These are phyloP conservation scores for Phyllostachys edulis DNA, from an alignment of 176 grass and related monocot genomes.

Conservation along the genomic window DNA sequence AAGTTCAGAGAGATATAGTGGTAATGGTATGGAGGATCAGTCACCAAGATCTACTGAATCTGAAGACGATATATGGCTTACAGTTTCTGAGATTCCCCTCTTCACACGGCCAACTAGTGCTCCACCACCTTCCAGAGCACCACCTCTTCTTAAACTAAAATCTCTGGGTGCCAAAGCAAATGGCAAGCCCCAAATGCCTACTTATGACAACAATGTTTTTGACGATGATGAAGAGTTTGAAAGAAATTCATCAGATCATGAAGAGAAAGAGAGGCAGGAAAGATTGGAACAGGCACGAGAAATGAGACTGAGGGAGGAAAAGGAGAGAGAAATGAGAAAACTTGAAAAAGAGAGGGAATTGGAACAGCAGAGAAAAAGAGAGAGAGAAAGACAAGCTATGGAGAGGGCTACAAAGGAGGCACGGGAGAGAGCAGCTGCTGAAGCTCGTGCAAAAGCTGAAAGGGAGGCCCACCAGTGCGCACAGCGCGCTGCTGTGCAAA, in stretches of 20 bases:
- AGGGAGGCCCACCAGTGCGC: slow-evolving; percentile 51
- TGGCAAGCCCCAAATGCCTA: slow-evolving; percentile 53
- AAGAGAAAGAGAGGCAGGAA: slow-evolving; percentile 47
- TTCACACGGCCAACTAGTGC: slow-evolving; percentile 82
- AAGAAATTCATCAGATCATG: slow-evolving; percentile 46
- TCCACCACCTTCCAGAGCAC: slow-evolving; percentile 75
- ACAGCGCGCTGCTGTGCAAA: slow-evolving; percentile 71
- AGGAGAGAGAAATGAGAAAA: slow-evolving; percentile 46
- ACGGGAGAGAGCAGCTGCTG: slow-evolving; percentile 61
- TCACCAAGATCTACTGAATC: slow-evolving; percentile 65
- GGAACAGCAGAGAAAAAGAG: slow-evolving; percentile 50
- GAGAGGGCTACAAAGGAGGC: slow-evolving; percentile 74
- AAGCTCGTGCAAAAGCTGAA: slow-evolving; percentile 70
- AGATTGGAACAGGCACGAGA: slow-evolving; percentile 45
- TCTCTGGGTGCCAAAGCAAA: slow-evolving; percentile 35
- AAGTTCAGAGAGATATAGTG: slow-evolving; percentile 39
- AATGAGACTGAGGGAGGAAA: slow-evolving; percentile 50
- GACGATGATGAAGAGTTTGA: slow-evolving; percentile 56
- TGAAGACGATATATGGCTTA: slow-evolving; percentile 85
- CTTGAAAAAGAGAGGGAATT: slow-evolving; percentile 58
- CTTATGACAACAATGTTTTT: slow-evolving; percentile 51
- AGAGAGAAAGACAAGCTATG: slow-evolving; percentile 57
- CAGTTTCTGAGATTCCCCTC: slow-evolving; percentile 94
- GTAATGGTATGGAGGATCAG: slow-evolving; percentile 43
- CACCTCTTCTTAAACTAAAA: slow-evolving; percentile 64